Percentiles rank a stretch among this genome's conserved stretches.
phyloP scores from a whole-genome alignment of 2,329 filamentous ascomycete species.

The Dactylonectria estremocensis region DNA sequence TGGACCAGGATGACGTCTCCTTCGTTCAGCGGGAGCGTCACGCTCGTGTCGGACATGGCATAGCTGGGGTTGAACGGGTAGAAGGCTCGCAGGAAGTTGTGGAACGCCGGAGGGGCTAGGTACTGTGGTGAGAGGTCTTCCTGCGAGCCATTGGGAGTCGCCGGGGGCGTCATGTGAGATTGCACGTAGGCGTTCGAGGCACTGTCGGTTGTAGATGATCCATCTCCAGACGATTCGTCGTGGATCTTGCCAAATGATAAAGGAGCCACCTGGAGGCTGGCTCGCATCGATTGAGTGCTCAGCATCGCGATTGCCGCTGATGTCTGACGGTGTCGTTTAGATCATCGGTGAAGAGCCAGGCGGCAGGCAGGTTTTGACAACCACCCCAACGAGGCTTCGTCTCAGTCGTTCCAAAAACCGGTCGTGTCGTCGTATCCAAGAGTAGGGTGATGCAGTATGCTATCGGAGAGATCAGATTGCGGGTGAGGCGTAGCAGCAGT shows the following conservation, averaged over 20 bases:
- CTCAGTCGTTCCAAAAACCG: constrained; percentile 17
- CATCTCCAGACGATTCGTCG: constrained; percentile 48
- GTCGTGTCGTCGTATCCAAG: constrained; percentile 41
- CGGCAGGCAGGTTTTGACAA: constrained; percentile 39
- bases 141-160: constrained; percentile 79
- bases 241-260: constrained; percentile 66
- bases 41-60: constrained; percentile 84
- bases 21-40: constrained; percentile 89
- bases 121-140: constrained; percentile 67
- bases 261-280: constrained; percentile 75
- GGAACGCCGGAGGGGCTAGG: constrained; percentile 78
- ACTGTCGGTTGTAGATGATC: constrained; percentile 48
- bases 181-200: constrained; percentile 62
- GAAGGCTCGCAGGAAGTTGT: constrained; percentile 95
- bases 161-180: constrained; percentile 82
- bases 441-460: constrained; percentile 25
- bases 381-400: constrained; percentile 41
- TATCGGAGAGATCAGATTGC: neutral
- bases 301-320: constrained; percentile 55
- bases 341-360: constrained; percentile 49
- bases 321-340: constrained; percentile 42
- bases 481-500: neutral
- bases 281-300: constrained; percentile 63
- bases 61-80: constrained; percentile 90
- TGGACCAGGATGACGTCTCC: constrained; percentile 96